A percentile compares a stretch with the other conserved stretches of the same genome.
phyloP scores from a whole-genome alignment of 352 stramenopile species.

The Phytopythium kandeliae region DNA sequence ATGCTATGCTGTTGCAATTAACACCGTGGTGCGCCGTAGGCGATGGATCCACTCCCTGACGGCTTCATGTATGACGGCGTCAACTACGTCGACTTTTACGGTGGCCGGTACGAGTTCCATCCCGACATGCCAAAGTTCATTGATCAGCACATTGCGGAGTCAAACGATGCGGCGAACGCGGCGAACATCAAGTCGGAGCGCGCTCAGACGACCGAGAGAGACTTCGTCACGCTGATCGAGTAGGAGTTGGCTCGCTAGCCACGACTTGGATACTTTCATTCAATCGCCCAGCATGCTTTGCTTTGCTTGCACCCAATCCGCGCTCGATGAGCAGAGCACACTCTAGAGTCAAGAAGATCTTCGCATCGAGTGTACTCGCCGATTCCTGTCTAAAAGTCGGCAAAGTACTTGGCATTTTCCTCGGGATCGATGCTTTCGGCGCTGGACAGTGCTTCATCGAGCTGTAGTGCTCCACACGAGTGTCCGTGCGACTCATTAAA shows the following conservation, averaged over 20 bases:
- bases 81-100: constrained; percentile 71
- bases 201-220: constrained; percentile 31
- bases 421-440: constrained; percentile 71
- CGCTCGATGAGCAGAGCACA: too few species aligned
- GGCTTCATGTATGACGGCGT: constrained; percentile 68
- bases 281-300: background rate
- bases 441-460: constrained; percentile 25
- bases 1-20: background rate
- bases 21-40: constrained; percentile 12
- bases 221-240: constrained; percentile 26
- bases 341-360: too few species aligned
- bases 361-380: too few species aligned
- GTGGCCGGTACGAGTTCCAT: constrained; percentile 68
- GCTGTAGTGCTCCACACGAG: background rate
- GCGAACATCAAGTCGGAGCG: constrained; percentile 41
- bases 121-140: constrained; percentile 64
- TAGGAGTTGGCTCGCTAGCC: background rate
- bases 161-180: constrained; percentile 34
- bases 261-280: too few species aligned
- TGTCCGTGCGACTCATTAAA: constrained; percentile 14
- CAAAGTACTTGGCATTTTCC: constrained; percentile 64
- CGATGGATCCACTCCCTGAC: constrained; percentile 61
- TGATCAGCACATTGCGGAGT: constrained; percentile 39
- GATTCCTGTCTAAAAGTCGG: constrained; percentile 69
- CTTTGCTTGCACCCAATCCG: too few species aligned